These are phyloP conservation scores for Ustulina deusta DNA, from an alignment of 2,329 filamentous ascomycete genomes.

Conservation along the genomic window DNA sequence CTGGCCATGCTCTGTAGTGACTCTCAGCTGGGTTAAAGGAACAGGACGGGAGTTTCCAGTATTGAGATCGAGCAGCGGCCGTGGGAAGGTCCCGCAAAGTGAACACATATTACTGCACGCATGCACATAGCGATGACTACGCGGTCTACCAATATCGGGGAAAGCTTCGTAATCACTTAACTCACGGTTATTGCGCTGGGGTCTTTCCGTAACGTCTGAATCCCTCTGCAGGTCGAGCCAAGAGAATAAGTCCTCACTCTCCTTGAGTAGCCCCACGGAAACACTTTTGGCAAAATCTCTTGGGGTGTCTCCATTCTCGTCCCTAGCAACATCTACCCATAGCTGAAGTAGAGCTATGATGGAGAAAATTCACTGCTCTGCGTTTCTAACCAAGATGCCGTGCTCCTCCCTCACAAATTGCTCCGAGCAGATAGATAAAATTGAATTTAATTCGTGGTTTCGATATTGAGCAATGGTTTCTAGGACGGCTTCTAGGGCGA, in stretches of 20 bases:
- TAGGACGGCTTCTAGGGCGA: not conserved
- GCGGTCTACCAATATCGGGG: too few species aligned
- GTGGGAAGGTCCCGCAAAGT: not conserved
- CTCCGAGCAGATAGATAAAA: not conserved
- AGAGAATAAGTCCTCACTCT: not conserved
- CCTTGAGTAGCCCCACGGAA: not conserved
- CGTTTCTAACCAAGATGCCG: not conserved
- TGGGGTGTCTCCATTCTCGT: slow-evolving; percentile 15
- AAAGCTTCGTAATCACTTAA: too few species aligned
- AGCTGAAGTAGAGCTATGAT: slow-evolving; percentile 5
- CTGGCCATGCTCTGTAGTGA: not conserved
- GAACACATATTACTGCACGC: not conserved
- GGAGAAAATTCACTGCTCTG: not conserved
- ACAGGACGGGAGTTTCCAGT: not conserved
- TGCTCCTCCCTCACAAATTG: not conserved
- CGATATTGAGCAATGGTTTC: not conserved
- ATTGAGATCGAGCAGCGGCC: not conserved
- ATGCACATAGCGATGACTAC: not conserved
- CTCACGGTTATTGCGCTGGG: too few species aligned
- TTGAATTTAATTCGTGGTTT: not conserved
- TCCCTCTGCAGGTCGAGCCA: not conserved
- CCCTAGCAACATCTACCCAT: not conserved
- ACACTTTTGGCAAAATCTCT: not conserved
- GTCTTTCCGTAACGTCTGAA: not conserved
- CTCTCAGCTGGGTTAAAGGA: not conserved